A percentile compares a stretch with the other conserved stretches of the same genome.
Conservation (phyloP, 495 filamentous ascomycete species). For the Tuber magnatum region DNA sequence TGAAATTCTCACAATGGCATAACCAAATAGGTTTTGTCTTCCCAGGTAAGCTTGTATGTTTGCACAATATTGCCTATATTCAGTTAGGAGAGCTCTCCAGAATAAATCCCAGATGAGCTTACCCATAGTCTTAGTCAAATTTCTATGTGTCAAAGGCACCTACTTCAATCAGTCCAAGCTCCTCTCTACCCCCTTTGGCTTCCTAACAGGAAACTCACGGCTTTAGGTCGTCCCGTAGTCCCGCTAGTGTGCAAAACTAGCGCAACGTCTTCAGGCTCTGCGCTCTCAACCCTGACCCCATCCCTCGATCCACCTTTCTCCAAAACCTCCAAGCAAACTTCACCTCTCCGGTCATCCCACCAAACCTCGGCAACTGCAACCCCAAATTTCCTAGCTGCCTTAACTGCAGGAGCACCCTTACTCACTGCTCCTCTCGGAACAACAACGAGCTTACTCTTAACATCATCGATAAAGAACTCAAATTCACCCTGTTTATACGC, state of each 20-base stretch:
- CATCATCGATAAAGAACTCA: conserved; percentile 81
- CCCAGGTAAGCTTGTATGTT: conserved; percentile 61
- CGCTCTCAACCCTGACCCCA: conserved; percentile 45
- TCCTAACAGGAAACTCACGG: conserved; percentile 45
- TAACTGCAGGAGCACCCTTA: conserved; percentile 58
- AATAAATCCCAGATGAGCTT: conserved; percentile 29
- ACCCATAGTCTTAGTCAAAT: conserved; percentile 69
- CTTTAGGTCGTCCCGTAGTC: conserved; percentile 76
- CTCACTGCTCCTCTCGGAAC: conserved; percentile 62
- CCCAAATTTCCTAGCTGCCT: conserved; percentile 64
- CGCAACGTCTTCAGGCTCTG: conserved; percentile 59
- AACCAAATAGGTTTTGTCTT: conserved; percentile 74
- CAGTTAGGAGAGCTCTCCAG: conserved; percentile 10
- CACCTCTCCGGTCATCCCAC: conserved; percentile 54
- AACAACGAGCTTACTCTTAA: conserved; percentile 65
- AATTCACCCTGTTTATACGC: conserved; percentile 81
- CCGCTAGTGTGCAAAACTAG: conserved; percentile 71
- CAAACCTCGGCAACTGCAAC: conserved; percentile 75
- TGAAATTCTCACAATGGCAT: conserved; percentile 56
- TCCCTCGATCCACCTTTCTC: conserved; percentile 60
- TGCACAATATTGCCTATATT: conserved; percentile 59
- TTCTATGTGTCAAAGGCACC: conserved; percentile 69
- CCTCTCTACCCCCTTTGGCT: conserved; percentile 16
- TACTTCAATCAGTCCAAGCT: conserved; percentile 33
- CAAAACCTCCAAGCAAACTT: conserved; percentile 69